phyloP scores from a whole-genome alignment of 1,284 basidiomycete species.

The Puccinia coronata region DNA sequence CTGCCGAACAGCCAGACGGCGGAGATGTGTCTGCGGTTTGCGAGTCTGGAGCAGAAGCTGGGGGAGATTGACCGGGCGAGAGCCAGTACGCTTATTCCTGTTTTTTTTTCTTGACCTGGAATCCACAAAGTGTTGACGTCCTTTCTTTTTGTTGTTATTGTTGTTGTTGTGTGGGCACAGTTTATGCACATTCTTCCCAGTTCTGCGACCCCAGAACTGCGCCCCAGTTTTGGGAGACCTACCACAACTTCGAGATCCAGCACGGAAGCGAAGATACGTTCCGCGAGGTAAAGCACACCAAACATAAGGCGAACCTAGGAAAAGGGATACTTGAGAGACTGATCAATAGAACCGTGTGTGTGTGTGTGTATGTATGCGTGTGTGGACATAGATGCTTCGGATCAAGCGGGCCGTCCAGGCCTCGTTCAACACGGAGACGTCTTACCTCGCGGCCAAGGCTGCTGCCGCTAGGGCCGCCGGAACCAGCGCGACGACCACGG shows the following conservation, averaged over 20 bases:
- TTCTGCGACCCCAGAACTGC: constrained; percentile 90
- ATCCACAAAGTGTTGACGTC: too few relatives aligned
- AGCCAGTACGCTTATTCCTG: constrained; percentile 62
- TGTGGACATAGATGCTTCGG: constrained; percentile 63
- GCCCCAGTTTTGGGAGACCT: constrained; percentile 40
- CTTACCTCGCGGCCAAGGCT: constrained; percentile 59
- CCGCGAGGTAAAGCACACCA: background rate
- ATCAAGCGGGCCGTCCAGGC: constrained; percentile 98
- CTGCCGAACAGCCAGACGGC: constrained; percentile 91
- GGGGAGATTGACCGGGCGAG: constrained; percentile 98
- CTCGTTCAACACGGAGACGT: constrained; percentile 92
- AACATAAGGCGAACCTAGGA: too few relatives aligned
- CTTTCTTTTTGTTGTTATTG: too few relatives aligned
- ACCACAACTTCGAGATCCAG: constrained; percentile 41
- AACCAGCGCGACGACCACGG: constrained; percentile 61
- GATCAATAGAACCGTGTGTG: constrained; percentile 49
- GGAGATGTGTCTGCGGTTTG: constrained; percentile 96
- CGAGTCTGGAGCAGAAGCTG: constrained; percentile 91
- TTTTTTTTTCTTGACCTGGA: too few relatives aligned
- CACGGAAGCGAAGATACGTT: constrained; percentile 30
- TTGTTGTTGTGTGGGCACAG: too few relatives aligned
- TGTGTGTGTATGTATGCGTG: background rate
- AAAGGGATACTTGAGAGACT: background rate
- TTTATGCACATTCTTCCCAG: constrained; percentile 95
- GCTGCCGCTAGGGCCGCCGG: constrained; percentile 63